Evolutionary conservation across 2,329 filamentous ascomycete genomes (phyloP), one percentile per base, ranked within the genome.

Genomic region (Diaporthe helianthi): DNA sequence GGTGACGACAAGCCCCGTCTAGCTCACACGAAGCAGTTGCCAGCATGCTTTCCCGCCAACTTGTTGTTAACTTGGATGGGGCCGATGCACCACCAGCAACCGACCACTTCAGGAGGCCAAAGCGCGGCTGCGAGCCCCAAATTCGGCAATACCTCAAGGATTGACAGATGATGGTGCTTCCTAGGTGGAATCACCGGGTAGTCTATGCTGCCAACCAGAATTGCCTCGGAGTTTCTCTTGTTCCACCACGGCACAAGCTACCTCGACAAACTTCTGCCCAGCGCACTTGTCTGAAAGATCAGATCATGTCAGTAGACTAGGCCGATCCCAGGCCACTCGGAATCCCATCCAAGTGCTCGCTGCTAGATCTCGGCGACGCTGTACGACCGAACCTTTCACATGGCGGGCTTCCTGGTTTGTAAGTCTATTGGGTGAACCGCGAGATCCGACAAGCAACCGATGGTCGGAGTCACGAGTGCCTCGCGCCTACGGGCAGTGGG

Each of bases 31-130:
- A 49, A 22, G 26, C n/a, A 49, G 38, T 46, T 12, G 58, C 58
- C 58, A 63, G 58, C 44, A 49, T 63, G 38, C 10, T n/a, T 22
- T 61, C 33, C 26, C 41, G 41, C 58, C 41, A 61, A 47, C 41
- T 61, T 41, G 41, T 47, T 24, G 58, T 61, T 61, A 47, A 36
- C 36, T 47, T 63, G 24, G 17, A 49, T 46, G 58, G 44, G 58
- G 26, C 58, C n/a, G 58, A 44, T 49, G 58, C 44, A 47, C 44
- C 58, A 15, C 24, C 58, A 49, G 29, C 44, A 26, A 22, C 29
- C n/a, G 58, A 49, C 29, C n/a, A n/a, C n/a, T n/a, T n/a, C n/a
- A n/a, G n/a, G 58, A 49, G 58, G 58, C 58, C 58, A 63, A 63
- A 63, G 58, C 58, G 58, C 58, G 36, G 58, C 41, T 36, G 29